phyloP scores from a whole-genome alignment of 768 basidiomycete genomes.

The Lactifluus pinguis region DNA sequence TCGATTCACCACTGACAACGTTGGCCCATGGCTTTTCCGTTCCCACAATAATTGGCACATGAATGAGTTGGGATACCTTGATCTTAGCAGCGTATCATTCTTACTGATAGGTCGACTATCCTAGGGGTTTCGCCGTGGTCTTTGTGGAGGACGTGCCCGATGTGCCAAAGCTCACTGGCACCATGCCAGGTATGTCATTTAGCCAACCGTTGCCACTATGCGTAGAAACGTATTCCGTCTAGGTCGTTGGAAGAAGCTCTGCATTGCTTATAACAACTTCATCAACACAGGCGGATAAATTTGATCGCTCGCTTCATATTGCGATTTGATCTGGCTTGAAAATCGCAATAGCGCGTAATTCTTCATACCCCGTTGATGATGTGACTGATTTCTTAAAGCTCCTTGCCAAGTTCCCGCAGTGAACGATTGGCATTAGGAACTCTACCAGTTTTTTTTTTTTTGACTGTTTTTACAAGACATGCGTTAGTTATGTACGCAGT shows the following conservation, averaged over 20 bases:
- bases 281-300: too few relatives aligned
- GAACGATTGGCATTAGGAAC: too few relatives aligned
- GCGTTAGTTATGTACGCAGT: too few relatives aligned
- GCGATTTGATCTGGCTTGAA: too few relatives aligned
- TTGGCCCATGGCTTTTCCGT: conserved; percentile 24
- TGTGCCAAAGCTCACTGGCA: not conserved
- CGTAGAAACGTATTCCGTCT: not conserved
- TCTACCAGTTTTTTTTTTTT: too few relatives aligned
- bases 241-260: not conserved
- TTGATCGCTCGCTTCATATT: too few relatives aligned
- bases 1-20: conserved; percentile 24
- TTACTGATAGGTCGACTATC: not conserved
- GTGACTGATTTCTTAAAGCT: too few relatives aligned
- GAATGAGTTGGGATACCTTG: not conserved
- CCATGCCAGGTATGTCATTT: not conserved
- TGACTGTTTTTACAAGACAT: too few relatives aligned
- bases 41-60: conserved; percentile 27
- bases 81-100: not conserved
- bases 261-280: not conserved
- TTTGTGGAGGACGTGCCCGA: conserved; percentile 9
- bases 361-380: too few relatives aligned
- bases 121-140: conserved; percentile 12
- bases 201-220: not conserved
- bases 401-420: too few relatives aligned
- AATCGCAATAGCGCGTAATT: too few relatives aligned